Base-by-base conservation (phyloP, 129 eudicot genomes). In the Calendula officinalis region DNA sequence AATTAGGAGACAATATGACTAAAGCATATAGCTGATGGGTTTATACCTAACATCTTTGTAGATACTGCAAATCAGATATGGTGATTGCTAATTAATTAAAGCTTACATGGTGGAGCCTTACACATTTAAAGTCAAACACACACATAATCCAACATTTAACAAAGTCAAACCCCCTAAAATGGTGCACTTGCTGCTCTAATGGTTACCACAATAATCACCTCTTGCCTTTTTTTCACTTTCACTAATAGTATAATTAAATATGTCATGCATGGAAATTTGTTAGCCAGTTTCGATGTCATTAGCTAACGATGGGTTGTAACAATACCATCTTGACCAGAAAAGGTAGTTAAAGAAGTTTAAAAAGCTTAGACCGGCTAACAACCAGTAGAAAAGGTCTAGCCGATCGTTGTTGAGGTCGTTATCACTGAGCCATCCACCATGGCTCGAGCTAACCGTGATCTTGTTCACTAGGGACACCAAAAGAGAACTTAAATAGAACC, bases 251-350 rank as follows among this genome's bases (percentile, higher is more conserved):
- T 34, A 59, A 36, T 37, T 59, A 68, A 64, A 59, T 59, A 68
- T 73, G 37, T 74, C 38, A 56, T 65, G 61, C 72, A 47, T 47
- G 15, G 43, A 35, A 56, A 11, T 12, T 48, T 48, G 60, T 38
- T 73, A 64, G 44, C 72, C 47, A 0, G 58, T 53, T 63, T 72
- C 77, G 8, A 63, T 54, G 50, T 71, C 75, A 8, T 54, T 13
- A 22, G 58, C 69, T 52, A 81, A 12, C 5, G 87, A 78, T 22
- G 88, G 85, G 67, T 81, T 84, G 66, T 76, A 79, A 60, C 84
- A 77, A 71, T 88, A 88, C 96, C 96, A 84, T 50, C 77, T 75
- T 41, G 94, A 88, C 89, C 96, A 88, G 58, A 88, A 88, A 16
- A 88, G 83, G 56, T 84, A 88, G 76, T 84, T 88, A 55, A 84